Evolutionary conservation across 2,329 filamentous ascomycete genomes (phyloP).

Genomic region (Calonectria pseudoturangicola): DNA sequence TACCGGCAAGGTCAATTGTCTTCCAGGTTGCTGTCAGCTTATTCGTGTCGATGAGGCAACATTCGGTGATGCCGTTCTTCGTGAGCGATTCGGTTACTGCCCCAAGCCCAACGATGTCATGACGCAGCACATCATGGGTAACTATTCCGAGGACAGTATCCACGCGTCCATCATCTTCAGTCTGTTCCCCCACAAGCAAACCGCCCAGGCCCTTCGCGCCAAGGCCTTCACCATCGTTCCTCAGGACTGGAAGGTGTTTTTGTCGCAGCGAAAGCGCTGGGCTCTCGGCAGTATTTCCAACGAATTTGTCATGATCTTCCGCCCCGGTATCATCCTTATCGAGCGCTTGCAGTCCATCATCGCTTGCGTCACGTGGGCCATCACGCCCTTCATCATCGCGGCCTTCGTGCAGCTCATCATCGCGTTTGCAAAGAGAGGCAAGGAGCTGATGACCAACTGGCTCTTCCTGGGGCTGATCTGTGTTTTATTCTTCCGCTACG

Average conservation of each 20-base stretch:
- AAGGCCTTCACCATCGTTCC: slow-evolving; percentile 69
- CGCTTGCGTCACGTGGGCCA: slow-evolving; percentile 68
- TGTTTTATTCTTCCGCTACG: slow-evolving; percentile 62
- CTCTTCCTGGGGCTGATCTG: slow-evolving; percentile 62
- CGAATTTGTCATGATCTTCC: slow-evolving; percentile 69
- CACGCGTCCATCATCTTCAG: slow-evolving; percentile 70
- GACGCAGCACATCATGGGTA: slow-evolving; percentile 69
- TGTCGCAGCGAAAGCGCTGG: slow-evolving; percentile 70
- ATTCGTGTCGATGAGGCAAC: slow-evolving; percentile 70
- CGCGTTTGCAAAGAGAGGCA: slow-evolving; percentile 58
- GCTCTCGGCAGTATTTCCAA: slow-evolving; percentile 69
- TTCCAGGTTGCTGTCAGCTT: slow-evolving; percentile 70
- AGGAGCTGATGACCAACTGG: slow-evolving; percentile 58
- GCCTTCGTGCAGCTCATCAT: slow-evolving; percentile 62
- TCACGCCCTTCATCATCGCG: slow-evolving; percentile 66
- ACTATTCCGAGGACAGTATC: slow-evolving; percentile 69
- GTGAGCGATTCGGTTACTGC: slow-evolving; percentile 68
- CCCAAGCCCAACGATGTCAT: slow-evolving; percentile 69
- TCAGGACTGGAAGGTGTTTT: slow-evolving; percentile 66
- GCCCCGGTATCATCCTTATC: slow-evolving; percentile 63
- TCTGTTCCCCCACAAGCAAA: slow-evolving; percentile 65
- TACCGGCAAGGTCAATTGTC: slow-evolving; percentile 69
- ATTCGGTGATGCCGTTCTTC: slow-evolving; percentile 67
- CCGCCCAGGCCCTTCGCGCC: slow-evolving; percentile 67
- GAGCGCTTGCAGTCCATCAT: slow-evolving; percentile 67